Evolutionary conservation across 805 yeast species (phyloP), one percentile per base, ranked within the genome.

Genomic region (Dipodascus geniculatus): DNA sequence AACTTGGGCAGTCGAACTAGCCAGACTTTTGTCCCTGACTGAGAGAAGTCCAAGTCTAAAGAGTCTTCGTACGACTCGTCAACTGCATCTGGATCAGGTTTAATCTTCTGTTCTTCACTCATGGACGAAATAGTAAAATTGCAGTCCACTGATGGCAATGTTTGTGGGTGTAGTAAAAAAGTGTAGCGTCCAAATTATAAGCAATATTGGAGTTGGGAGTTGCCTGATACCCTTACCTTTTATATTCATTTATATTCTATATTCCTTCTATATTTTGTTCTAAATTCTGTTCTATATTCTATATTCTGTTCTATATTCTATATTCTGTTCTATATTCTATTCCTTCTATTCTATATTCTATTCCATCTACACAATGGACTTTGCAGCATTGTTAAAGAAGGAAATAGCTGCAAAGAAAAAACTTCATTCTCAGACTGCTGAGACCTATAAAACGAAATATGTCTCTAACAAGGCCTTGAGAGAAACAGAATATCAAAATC

Each of bases 1-100:
- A 88, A 88, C 63, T 87, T 81, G 1, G 99, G 98, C 63, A 93
- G 71, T 61, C 93, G 80, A 22, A 93, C 96, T 22, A 93, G 73
- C 99, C 98, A 93, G 47, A 93, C 83, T 60, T 88, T 88, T 62
- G 85, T 83, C 50, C 70, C 74, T 16, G 83, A 79, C 28, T 74
- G 71, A 1, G 74, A 57, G 51, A 89, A 68, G 64, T 89, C 87
- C 68, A 93, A 73, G 66, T 93, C 95, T 28, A 90, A 74, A 14
- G 87, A 76, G 68, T 85, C 96, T 61, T 84, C 75, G 54, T 67
- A 69, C 23, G 63, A 60, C 63, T 57, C 82, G 72, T 58, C 79
- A 55, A 54, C 68, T 38, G 58, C 68, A 28, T 62, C 68, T 6
- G 44, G 44, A 38, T 38, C 44, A 38, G 44, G 20, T 38, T 38